These are phyloP conservation scores for Thalassiosira profunda DNA, from an alignment of 108 stramenopile species.

Conservation along the genomic window DNA sequence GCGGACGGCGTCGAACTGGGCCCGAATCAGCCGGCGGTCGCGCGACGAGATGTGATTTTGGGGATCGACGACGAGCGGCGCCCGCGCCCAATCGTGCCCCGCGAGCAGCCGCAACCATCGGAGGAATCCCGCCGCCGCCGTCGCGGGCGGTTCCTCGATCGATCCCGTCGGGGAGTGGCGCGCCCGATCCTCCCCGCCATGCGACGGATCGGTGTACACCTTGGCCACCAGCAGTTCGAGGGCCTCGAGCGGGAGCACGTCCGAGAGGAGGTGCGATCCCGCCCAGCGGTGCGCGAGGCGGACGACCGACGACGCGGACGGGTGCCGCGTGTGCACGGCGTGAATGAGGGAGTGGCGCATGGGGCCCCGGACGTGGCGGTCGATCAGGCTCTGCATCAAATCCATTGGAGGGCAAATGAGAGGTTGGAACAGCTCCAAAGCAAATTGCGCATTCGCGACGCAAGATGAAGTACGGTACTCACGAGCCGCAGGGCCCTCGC, in stretches of 20 bases:
- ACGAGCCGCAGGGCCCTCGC: conserved; percentile 49
- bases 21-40: conserved; percentile 58
- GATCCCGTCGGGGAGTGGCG: conserved; percentile 4
- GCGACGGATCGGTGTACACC: conserved; percentile 73
- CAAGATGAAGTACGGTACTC: background rate
- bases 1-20: conserved; percentile 65
- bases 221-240: conserved; percentile 85
- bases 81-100: conserved; percentile 81
- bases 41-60: conserved; percentile 65
- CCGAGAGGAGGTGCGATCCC: conserved; percentile 81
- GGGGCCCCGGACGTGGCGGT: conserved; percentile 65
- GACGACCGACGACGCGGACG: conserved; percentile 73
- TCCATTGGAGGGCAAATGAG: background rate
- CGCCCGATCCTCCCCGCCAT: conserved; percentile 2
- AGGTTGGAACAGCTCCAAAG: no score
- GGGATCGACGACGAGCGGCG: conserved; percentile 90
- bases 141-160: conserved; percentile 55
- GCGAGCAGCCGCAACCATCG: conserved; percentile 66
- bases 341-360: conserved; percentile 87
- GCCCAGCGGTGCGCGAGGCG: conserved; percentile 81
- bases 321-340: conserved; percentile 76
- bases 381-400: conserved; percentile 47
- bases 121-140: conserved; percentile 72
- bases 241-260: conserved; percentile 69
- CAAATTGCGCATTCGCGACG: no score